These are phyloP conservation scores for Brasilioporus rufonigricans DNA, from an alignment of 768 basidiomycete species.

Conservation along the genomic window DNA sequence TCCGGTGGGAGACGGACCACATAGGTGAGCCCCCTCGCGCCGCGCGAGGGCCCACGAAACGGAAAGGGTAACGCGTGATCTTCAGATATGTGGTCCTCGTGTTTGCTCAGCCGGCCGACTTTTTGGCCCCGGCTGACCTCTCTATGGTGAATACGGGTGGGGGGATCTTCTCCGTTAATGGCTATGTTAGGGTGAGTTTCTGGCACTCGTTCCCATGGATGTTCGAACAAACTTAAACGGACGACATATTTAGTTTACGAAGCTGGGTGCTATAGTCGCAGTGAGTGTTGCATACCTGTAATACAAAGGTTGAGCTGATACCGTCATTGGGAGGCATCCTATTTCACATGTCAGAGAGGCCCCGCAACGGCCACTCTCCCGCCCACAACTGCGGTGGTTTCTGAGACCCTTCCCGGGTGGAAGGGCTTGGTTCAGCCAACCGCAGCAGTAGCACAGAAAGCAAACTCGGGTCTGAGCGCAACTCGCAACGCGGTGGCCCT, in stretches of 20 bases:
- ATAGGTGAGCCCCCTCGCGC: constrained; percentile 60
- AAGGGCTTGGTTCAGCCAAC: constrained; percentile 11
- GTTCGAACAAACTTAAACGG: background rate
- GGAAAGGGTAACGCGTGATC: background rate
- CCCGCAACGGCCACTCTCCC: constrained; percentile 49
- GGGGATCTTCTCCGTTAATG: constrained; percentile 51
- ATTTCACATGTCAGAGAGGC: constrained; percentile 74
- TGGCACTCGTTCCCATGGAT: background rate
- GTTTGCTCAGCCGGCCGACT: constrained; percentile 60
- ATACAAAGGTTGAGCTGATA: background rate
- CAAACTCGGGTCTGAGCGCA: constrained; percentile 19
- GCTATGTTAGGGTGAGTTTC: constrained; percentile 51
- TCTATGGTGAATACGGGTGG: constrained; percentile 49
- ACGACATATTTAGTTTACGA: constrained; percentile 39
- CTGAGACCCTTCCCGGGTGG: constrained; percentile 51
- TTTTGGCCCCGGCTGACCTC: constrained; percentile 59
- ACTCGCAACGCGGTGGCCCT: constrained; percentile 22
- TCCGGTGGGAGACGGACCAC: constrained; percentile 65
- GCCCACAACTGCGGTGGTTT: constrained; percentile 63
- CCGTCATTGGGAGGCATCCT: constrained; percentile 49
- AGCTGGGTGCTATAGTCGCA: constrained; percentile 59
- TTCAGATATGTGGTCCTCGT: constrained; percentile 67
- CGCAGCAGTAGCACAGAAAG: constrained; percentile 15
- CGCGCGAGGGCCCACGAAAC: background rate
- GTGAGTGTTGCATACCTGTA: constrained; percentile 35